Conservation (phyloP, 805 yeast species). For the Pichia pseudocactophila region DNA sequence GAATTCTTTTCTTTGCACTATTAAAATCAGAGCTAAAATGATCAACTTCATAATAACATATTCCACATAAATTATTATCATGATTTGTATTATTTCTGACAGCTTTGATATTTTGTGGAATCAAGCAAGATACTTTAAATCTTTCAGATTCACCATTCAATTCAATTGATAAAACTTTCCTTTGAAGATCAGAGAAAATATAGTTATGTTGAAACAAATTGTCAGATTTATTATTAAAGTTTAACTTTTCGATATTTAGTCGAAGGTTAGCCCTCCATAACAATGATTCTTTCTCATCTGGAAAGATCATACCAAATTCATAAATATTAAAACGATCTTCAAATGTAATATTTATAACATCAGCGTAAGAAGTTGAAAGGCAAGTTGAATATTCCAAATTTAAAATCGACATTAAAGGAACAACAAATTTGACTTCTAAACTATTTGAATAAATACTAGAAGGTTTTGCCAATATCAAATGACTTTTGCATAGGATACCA, state of each 20-base stretch:
- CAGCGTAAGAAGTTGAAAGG: constrained; percentile 24
- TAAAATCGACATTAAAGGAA: constrained; percentile 35
- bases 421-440: constrained; percentile 34
- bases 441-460: constrained; percentile 16
- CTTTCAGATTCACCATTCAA: constrained; percentile 7
- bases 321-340: constrained; percentile 34
- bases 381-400: constrained; percentile 4
- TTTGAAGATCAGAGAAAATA: constrained; percentile 18
- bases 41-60: constrained; percentile 5
- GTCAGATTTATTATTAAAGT: constrained; percentile 14
- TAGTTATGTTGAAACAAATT: constrained; percentile 15
- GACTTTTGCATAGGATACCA: constrained; percentile 41
- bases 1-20: neutral
- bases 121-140: constrained; percentile 5
- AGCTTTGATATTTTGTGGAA: constrained; percentile 3
- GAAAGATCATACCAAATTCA: constrained; percentile 36
- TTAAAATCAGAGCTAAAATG: constrained; percentile 1
- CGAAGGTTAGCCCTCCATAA: constrained; percentile 33
- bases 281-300: constrained; percentile 26
- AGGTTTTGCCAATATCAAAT: constrained; percentile 32
- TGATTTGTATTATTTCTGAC: neutral
- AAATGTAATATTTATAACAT: constrained; percentile 36
- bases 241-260: constrained; percentile 7
- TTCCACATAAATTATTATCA: neutral
- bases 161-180: constrained; percentile 9